Percentiles rank a stretch among this genome's conserved stretches.
Conservation (phyloP, 768 basidiomycete species). For the Phlebiopsis gigantea region DNA sequence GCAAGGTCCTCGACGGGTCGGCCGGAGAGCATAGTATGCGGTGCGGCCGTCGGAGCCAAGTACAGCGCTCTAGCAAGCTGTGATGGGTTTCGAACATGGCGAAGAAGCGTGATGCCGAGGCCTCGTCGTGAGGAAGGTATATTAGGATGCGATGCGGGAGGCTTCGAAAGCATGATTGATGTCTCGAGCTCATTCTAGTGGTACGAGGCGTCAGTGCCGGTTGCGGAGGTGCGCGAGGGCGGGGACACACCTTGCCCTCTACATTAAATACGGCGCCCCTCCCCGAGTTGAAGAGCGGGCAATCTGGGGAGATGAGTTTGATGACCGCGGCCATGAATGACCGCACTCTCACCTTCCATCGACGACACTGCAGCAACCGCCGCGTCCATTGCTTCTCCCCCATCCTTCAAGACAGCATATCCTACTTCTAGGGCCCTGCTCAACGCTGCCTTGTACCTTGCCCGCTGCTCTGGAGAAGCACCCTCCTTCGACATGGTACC, state of each 20-base stretch:
- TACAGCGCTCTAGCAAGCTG: constrained; percentile 67
- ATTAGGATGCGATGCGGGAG: constrained; percentile 58
- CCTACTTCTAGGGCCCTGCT: constrained; percentile 54
- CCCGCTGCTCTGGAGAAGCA: constrained; percentile 57
- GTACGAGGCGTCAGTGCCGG: not conserved
- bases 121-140: constrained; percentile 60
- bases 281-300: constrained; percentile 72
- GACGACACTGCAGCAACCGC: constrained; percentile 70
- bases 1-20: constrained; percentile 57
- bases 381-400: constrained; percentile 75
- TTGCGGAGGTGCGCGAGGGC: not conserved
- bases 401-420: constrained; percentile 52
- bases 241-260: constrained; percentile 59
- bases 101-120: constrained; percentile 58
- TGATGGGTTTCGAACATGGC: constrained; percentile 67
- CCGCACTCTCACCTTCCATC: constrained; percentile 57
- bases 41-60: constrained; percentile 53
- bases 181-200: constrained; percentile 75
- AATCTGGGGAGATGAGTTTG: constrained; percentile 40
- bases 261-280: constrained; percentile 82
- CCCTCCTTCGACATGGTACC: constrained; percentile 56
- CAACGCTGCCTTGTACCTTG: constrained; percentile 53
- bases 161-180: constrained; percentile 76
- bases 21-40: constrained; percentile 72
- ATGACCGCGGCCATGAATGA: not conserved